Conservation (phyloP, 2,329 filamentous ascomycete genomes). For the Ascochyta rabiei region DNA sequence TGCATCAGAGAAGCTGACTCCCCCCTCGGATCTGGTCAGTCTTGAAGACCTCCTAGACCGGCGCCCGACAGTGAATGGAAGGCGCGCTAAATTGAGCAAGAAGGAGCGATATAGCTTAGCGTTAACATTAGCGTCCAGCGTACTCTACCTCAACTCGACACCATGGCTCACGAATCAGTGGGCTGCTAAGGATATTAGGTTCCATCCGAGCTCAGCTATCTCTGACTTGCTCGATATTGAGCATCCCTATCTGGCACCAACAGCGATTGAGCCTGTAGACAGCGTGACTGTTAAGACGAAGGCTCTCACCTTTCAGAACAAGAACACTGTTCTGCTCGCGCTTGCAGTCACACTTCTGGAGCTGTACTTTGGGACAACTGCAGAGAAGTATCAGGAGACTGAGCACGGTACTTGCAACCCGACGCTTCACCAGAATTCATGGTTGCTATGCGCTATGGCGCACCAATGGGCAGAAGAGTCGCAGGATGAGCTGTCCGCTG, state of each 20-base stretch:
- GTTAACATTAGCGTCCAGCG: constrained; percentile 44
- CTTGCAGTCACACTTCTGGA: constrained; percentile 44
- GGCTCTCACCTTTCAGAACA: constrained; percentile 35
- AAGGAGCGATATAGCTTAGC: constrained; percentile 46
- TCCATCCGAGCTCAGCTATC: constrained; percentile 31
- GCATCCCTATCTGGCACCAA: constrained; percentile 40
- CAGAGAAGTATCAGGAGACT: constrained; percentile 35
- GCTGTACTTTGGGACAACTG: constrained; percentile 46
- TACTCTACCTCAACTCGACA: constrained; percentile 46
- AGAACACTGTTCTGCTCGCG: constrained; percentile 44
- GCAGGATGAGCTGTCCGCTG: constrained; percentile 45
- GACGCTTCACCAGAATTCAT: constrained; percentile 32
- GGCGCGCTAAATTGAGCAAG: constrained; percentile 37
- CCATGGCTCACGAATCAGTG: constrained; percentile 46
- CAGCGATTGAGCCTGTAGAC: background rate
- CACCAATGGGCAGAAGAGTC: constrained; percentile 44
- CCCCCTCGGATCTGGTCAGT: constrained; percentile 32
- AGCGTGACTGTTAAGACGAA: background rate
- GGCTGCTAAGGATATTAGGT: constrained; percentile 43
- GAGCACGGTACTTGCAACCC: constrained; percentile 24
- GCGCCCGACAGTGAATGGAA: constrained; percentile 35
- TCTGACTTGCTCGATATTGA: constrained; percentile 37
- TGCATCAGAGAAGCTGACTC: constrained; percentile 13
- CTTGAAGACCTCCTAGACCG: constrained; percentile 39
- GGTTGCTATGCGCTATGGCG: constrained; percentile 40